Evolutionary conservation across 768 basidiomycete genomes (phyloP), one percentile per base, ranked within the genome.

Genomic region (Termitomyces heimii): DNA sequence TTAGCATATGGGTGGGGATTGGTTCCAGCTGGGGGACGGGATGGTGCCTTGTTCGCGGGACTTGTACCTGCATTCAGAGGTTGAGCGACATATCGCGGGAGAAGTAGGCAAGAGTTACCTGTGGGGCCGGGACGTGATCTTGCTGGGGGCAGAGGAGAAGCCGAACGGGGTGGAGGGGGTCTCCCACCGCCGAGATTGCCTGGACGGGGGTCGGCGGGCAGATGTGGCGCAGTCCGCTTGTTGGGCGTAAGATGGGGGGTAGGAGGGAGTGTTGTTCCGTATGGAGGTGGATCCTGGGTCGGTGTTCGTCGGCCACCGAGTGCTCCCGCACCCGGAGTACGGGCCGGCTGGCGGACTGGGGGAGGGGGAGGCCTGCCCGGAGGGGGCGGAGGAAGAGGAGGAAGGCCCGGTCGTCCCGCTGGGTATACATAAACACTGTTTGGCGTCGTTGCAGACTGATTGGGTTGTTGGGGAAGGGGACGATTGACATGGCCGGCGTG

Each of bases 331-430:
- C 74, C 62, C 42, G 62, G 55, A 26, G 56, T 63, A 42, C 78
- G 79, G 18, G 68, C 60, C 32, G 76, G 46, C 16, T 73, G 68
- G 24, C 80, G 75, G 39, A 61, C 51, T 16, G 78, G 74, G 42
- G 79, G 80, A 10, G 68, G 75, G 6, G 85, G 85, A 6, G 88
- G 89, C 59, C 87, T 85, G 2, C 77, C 76, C 35, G 82, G 82
- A 1, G 89, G 88, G 0, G 82, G 79, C 1, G 89, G 89, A 5
- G 88, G 87, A 1, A 86, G 77, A 2, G 87, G 88, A 9, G 86
- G 85, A 8, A 84, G 78, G 51, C 77, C 75, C 2, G 81, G 65
- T 10, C 86, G 77, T 18, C 69, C 54, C 6, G 76, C 59, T 47
- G 65, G 55, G 42, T 73, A 64, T 43, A 71, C 59, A 52, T 73